phyloP scores from a whole-genome alignment of 441 rosid genomes.

The Populus tomentosa region DNA sequence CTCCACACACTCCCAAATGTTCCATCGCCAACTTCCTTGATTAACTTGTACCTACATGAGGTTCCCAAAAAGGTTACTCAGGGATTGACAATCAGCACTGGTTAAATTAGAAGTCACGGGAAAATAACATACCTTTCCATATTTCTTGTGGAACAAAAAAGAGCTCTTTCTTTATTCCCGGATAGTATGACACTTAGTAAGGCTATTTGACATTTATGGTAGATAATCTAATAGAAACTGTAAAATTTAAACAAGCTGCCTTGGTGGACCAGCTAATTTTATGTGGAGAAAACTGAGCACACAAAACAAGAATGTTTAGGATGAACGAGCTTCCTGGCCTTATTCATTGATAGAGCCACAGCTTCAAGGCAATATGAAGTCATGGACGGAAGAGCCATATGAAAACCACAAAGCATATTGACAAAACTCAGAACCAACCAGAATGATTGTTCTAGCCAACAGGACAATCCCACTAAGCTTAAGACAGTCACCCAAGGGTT shows the following conservation, averaged over 20 bases:
- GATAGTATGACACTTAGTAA: constrained; percentile 25
- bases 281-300: constrained; percentile 16
- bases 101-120: not conserved
- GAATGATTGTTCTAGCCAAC: constrained; percentile 26
- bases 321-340: constrained; percentile 44
- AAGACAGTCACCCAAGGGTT: constrained; percentile 39
- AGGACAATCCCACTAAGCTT: constrained; percentile 31
- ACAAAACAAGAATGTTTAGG: constrained; percentile 31
- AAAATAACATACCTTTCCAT: constrained; percentile 76
- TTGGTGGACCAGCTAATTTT: constrained; percentile 38
- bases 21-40: constrained; percentile 95
- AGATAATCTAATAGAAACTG: constrained; percentile 30
- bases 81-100: constrained; percentile 3
- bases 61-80: not conserved
- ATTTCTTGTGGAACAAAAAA: constrained; percentile 29
- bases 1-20: constrained; percentile 98
- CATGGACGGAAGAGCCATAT: constrained; percentile 15
- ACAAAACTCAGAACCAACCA: constrained; percentile 20
- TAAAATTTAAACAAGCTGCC: constrained; percentile 23
- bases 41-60: constrained; percentile 64
- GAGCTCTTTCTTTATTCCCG: constrained; percentile 49
- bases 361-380: constrained; percentile 30
- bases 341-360: constrained; percentile 44
- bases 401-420: constrained; percentile 40
- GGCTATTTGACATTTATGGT: constrained; percentile 35